Conservation (phyloP, 1,284 basidiomycete genomes). For the Puccinia triticina region DNA sequence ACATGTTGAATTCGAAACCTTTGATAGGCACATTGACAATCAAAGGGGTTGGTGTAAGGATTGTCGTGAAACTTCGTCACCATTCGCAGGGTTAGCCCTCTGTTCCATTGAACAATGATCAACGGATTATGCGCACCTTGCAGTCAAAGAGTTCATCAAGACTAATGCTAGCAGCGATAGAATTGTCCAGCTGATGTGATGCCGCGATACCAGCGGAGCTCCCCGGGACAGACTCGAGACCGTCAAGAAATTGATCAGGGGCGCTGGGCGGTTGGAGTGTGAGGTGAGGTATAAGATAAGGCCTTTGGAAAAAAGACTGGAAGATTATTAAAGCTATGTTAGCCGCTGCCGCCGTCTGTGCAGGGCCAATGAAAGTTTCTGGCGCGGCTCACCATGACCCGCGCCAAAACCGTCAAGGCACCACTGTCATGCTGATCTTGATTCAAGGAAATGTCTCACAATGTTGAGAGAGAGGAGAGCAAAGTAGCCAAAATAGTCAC, state of each 20-base stretch:
- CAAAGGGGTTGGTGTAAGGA: constrained; percentile 26
- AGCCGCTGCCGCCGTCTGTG: not conserved
- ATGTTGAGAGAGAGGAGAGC: constrained; percentile 21
- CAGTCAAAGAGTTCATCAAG: constrained; percentile 26
- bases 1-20: constrained; percentile 23
- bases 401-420: too few species aligned
- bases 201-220: constrained; percentile 13
- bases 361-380: too few species aligned
- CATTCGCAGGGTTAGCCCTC: not conserved
- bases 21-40: constrained; percentile 18
- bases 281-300: constrained; percentile 33
- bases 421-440: too few species aligned
- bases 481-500: constrained; percentile 27
- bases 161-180: constrained; percentile 24
- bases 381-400: too few species aligned
- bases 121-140: constrained; percentile 12
- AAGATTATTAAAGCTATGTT: not conserved
- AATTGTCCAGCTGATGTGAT: constrained; percentile 29
- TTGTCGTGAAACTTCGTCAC: constrained; percentile 3
- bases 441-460: constrained; percentile 5
- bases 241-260: constrained; percentile 25
- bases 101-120: not conserved
- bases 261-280: constrained; percentile 16
- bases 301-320: constrained; percentile 36
- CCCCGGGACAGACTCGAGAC: constrained; percentile 37